Evolutionary conservation across 164 flowering plant species (phyloP), one percentile per base, ranked within the genome.

Genomic region (Aristolochia fimbriata): DNA sequence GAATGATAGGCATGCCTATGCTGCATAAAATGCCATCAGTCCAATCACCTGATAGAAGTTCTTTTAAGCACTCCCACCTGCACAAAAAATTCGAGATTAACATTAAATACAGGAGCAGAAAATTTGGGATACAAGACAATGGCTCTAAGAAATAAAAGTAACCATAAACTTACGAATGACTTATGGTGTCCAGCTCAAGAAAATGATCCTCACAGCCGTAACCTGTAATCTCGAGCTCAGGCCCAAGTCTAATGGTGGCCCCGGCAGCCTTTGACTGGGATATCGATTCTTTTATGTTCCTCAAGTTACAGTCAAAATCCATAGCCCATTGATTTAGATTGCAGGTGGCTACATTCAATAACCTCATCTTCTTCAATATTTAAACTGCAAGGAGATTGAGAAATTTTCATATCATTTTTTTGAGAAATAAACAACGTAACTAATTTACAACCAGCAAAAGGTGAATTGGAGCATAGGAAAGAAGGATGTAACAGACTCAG

Each of bases 151-250:
- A 20, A 16, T 7, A 56, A 31, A 55, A 8, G 45, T 6, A 30
- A 43, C 10, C 21, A 30, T 12, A 19, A 60, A 71, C 78, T 78
- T 71, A 93, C 99, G 97, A 81, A 43, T 94, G 99, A 70, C 68
- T 49, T 50, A 86, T 72, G 9, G 99, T 94, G 58, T 94, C 99
- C 15, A 83, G 95, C 73, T 94, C 99, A 62, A 91, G 62, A 76
- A 94, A 94, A 66, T 94, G 99, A 60, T 94, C 99, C 66, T 94
- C 97, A 54, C 99, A 94, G 57, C 97, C 95, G 73, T 91, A 94
- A 51, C 99, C 97, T 19, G 96, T 85, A 64, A 94, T 79, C 73
- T 94, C 99, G 15, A 94, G 95, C 80, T 94, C 99, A 0, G 99
- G 99, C 15, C 99, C 99, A 15, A 94, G 91, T 55, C 99, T 70